Evolutionary conservation across 176 grass and related monocot genomes (phyloP), one percentile per base, ranked within the genome.

Genomic region (Lolium multiflorum): DNA sequence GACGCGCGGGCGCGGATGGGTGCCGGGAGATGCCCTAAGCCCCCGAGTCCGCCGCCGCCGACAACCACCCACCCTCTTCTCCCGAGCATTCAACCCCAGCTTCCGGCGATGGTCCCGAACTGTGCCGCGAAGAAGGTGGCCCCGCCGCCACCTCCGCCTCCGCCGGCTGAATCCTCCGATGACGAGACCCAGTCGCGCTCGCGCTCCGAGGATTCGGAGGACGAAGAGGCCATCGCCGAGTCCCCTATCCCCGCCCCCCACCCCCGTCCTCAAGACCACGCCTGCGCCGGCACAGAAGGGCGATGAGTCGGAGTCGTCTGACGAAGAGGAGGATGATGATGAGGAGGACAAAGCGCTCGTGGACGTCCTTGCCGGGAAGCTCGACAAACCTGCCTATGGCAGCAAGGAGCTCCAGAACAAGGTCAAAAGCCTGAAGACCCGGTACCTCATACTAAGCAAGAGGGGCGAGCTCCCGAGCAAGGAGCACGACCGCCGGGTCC

Each of bases 71-170:
- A 9, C 31, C 31, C 4, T 17, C 28, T 9, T 20, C 14, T 0
- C 39, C 50, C 12, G 52, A 83, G n/a, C 5, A 68, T 62, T 54
- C 28, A 80, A 69, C 76, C 85, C 89, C 76, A 84, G 47, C 0
- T 54, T 46, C 50, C 50, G 84, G 81, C 76, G 48, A 91, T 91
- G 92, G 89, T 84, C 13, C 72, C 89, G 31, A 89, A 87, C 63
- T 89, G 87, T 63, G 43, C 76, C 48, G 76, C 79, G 24, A 76
- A 76, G 73, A 76, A 54, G 48, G 1, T 24, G 48, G 48, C 73
- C 0, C 39, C 63, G 13, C 60, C 39, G 11, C 70, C 76, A 0
- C 65, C 31, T 51, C 66, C 15, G 55, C 75, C 56, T 1, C 43
- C 62, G 7, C 43, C 81, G 65, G 79, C 25, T 15, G 44, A 67